Evolutionary conservation across 1,284 basidiomycete species (phyloP), one percentile per base, ranked within the genome.

Genomic region (Rhodotorula sp.): DNA sequence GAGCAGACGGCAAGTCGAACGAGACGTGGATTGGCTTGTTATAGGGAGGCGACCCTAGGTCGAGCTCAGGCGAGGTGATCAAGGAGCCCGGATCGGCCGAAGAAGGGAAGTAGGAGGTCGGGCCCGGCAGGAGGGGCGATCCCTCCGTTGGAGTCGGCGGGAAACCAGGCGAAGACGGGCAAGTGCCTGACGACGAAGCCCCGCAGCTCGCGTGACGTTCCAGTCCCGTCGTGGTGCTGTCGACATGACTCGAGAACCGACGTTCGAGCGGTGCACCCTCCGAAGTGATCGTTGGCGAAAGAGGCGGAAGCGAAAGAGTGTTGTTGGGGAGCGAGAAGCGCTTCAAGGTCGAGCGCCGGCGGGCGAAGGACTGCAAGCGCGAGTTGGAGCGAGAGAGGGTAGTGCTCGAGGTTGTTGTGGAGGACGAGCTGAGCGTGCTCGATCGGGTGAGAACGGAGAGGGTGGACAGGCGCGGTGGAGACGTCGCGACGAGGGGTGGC

Each of bases 291-390:
- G 34, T 52, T 1, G 51, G 51, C 26, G 54, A 29, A n/a, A 56
- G 26, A 18, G 58, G 58, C 58, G 58, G 58, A 26, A 47, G 54
- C 20, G 57, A 39, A 34, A 31, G 31, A 26, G 43, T 18, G 14
- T 29, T 16, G 31, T 39, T 39, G 31, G 49, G 48, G 14, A 58
- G 47, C 31, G 66, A 62, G 31, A 68, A 47, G 4, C 67, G 67
- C 26, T 46, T 58, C 18, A 68, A 26, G 2, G 47, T 58, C 47
- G 29, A 26, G 14, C 39, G 39, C 39, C 57, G 46, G 7, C 56
- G 62, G 34, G 58, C 56, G 10, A 68, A 34, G 20, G 66, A 62
- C 20, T 43, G n/a, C 48, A 54, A 61, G 7, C 65, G 58, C 58
- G 47, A 43, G 10, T 48, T n/a, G 7, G 66, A 68, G 31, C 31